A percentile compares a stretch with the other conserved stretches of the same genome.
These are phyloP conservation scores for Phellinidium pouzarii DNA, from an alignment of 1,284 basidiomycete genomes.

Conservation along the genomic window DNA sequence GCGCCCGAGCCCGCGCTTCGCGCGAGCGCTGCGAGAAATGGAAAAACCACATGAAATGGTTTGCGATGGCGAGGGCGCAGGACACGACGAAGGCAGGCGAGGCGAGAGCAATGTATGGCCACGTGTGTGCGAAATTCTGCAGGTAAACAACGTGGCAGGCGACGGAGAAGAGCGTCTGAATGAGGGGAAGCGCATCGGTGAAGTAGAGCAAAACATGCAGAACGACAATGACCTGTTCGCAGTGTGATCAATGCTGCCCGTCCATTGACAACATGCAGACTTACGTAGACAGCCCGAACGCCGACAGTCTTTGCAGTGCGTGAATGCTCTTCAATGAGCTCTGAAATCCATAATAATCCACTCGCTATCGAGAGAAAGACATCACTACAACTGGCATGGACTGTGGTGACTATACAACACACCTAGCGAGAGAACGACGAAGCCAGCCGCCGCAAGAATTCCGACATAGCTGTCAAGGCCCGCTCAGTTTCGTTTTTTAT, in stretches of 20 bases:
- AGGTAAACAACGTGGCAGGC: constrained; percentile 82
- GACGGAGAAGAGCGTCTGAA: constrained; percentile 72
- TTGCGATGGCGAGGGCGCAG: constrained; percentile 73
- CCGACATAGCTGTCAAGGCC: constrained; percentile 12
- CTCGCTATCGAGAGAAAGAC: constrained; percentile 53
- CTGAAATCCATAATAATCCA: constrained; percentile 87
- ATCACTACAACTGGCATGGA: not conserved
- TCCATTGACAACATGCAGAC: constrained; percentile 28
- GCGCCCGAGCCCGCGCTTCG: constrained; percentile 30
- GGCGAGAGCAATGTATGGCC: constrained; percentile 87
- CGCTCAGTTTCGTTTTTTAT: not conserved
- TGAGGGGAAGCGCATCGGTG: constrained; percentile 72
- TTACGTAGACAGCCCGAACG: constrained; percentile 78
- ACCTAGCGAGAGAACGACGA: constrained; percentile 18
- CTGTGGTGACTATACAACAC: not conserved
- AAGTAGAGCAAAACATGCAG: constrained; percentile 76
- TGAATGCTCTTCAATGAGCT: constrained; percentile 91
- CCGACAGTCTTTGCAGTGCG: constrained; percentile 73
- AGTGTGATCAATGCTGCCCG: constrained; percentile 2
- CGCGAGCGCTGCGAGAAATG: constrained; percentile 73
- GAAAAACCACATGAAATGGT: constrained; percentile 95
- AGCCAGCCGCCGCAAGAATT: constrained; percentile 13
- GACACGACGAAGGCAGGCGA: constrained; percentile 79
- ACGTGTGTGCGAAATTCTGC: constrained; percentile 80
- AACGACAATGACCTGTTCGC: constrained; percentile 62